Evolutionary conservation across 2,329 filamentous ascomycete species (phyloP), one percentile per base, ranked within the genome.

Genomic region (Talaromyces sp.): DNA sequence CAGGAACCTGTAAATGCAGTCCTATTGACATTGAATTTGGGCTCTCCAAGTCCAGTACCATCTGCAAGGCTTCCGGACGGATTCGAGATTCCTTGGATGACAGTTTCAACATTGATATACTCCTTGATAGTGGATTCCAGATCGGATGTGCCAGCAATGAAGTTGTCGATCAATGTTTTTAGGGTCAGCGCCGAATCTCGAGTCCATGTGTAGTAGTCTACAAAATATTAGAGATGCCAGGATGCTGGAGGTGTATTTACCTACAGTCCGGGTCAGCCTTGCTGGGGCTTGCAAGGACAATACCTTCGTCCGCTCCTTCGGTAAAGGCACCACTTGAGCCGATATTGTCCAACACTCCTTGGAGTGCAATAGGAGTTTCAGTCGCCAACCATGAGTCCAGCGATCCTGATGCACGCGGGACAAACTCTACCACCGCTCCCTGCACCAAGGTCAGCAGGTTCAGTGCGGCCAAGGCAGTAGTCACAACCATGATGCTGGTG

Each of bases 141-240:
- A 39, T 79, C 78, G 1, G 80, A 77, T 16, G 37, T 41, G 52
- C 89, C 90, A 54, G 79, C 80, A 66, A 87, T 80, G 71, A 92
- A 89, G n/a, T 84, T 83, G 69, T 93, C 90, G 7, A 90, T 82
- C 24, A 93, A 78, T 57, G 82, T 81, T 79, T 91, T 91, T 78
- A 90, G 86, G 4, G 87, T 87, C 37, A 93, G 82, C 24, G 88
- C 89, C n/a, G 88, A 84, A 73, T 94, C 91, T 73, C 90, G 82
- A 5, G 88, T 92, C 90, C 91, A 93, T 1, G 89, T 91, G 73
- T 87, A 93, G 73, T 85, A 92, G 77, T 93, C 89, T 91, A 64
- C 37, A 62, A 22, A 24, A 8, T 7, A 41, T 66, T 58, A 65
- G 58, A 47, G 13, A 14, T 45, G 9, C n/a, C 31, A 11, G 7